Evolutionary conservation across 768 basidiomycete species (phyloP), one percentile per base, ranked within the genome.

Genomic region (Suillus discolor): DNA sequence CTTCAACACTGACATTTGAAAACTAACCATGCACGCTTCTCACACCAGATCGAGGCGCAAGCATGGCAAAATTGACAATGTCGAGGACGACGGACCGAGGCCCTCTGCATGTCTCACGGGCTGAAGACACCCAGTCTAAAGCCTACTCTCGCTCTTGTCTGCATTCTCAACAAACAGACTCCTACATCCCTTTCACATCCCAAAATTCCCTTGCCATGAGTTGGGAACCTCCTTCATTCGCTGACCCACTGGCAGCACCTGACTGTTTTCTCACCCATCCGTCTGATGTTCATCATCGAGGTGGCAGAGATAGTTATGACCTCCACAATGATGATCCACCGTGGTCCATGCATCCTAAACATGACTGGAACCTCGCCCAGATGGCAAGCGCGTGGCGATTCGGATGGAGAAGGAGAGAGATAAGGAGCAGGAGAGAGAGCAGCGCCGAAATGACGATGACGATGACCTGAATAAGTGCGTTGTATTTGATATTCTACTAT

Each of bases 401-500:
- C 72, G 76, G 39, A 75, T 73, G 57, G 71, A 70, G 60, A 67
- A 72, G 34, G 75, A 76, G 63, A 70, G 20, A 62, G 75, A 76
- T 57, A 68, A 70, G 49, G 72, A 73, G 45, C 45, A 66, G 61
- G 77, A 78, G 65, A 80, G 79, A 36, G 80, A 79, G 68, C 42
- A 44, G 42, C 83, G 81, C 70, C 76, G 81, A 62, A 78, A 76
- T 42, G 89, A 91, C 51, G 77, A 76, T 36, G 89, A 92, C 64
- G 81, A 84, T n/a, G 84, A 83, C 70, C 74, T 88, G 60, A 93
- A 93, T 77, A 93, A 92, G 92, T 94, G 77, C 57, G 76, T 13
- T 44, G 57, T n/a, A 1, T 62, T 41, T 65, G 66, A 57, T 63
- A 62, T 36, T 41, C 63, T 54, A 39, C 54, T 45, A 63, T 67